Conservation (phyloP, 2,329 filamentous ascomycete species). For the Talaromyces sp. region DNA sequence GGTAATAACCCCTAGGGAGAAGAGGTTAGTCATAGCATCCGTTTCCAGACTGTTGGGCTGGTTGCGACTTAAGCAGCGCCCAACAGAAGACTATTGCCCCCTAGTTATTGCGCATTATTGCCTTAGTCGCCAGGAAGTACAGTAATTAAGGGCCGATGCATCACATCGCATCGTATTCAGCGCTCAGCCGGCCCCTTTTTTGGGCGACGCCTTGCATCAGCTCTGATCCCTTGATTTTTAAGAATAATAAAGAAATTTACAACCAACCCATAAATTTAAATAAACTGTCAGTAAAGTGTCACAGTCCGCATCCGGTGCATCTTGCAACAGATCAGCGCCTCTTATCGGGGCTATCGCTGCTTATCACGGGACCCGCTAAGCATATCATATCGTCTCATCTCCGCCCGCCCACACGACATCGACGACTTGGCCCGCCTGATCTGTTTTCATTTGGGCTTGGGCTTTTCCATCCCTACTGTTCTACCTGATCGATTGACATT, state of each 20-base stretch:
- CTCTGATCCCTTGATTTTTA: too few species aligned
- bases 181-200: not conserved
- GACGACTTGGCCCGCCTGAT: conserved; percentile 5
- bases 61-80: not conserved
- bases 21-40: not conserved
- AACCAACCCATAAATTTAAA: too few species aligned
- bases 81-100: not conserved
- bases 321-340: not conserved
- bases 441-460: not conserved
- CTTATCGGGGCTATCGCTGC: not conserved
- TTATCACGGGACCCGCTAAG: conserved; percentile 10
- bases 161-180: not conserved
- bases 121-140: not conserved
- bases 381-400: not conserved
- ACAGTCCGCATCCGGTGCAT: not conserved
- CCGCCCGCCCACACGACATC: not conserved
- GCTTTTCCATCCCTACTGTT: not conserved
- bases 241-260: too few species aligned
- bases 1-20: too few species aligned
- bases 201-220: not conserved
- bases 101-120: not conserved
- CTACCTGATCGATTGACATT: not conserved
- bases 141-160: not conserved
- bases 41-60: not conserved
- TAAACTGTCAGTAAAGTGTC: too few species aligned